A percentile compares a stretch with the other conserved stretches of the same genome.
These are phyloP conservation scores for Rubia balearica DNA, from an alignment of 305 asterid genomes.

Conservation along the genomic window DNA sequence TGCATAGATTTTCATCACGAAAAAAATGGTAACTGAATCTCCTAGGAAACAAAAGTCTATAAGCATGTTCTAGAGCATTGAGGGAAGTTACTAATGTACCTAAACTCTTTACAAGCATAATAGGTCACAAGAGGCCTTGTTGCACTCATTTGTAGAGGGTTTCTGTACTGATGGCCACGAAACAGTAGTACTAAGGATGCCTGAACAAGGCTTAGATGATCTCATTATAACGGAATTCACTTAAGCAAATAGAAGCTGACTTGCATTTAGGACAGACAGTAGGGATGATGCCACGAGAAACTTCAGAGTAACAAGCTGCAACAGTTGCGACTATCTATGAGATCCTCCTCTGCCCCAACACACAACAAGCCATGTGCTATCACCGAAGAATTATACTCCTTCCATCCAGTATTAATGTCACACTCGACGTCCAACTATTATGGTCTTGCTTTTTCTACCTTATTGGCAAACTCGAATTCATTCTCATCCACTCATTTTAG, in stretches of 20 bases:
- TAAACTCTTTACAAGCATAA: background rate
- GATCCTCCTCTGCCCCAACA: background rate
- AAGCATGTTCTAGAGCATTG: background rate
- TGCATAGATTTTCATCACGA: background rate
- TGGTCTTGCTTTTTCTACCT: background rate
- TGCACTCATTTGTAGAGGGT: background rate
- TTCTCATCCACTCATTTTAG: background rate
- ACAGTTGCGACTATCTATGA: background rate
- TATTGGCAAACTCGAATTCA: background rate
- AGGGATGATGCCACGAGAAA: background rate
- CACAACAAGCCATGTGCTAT: background rate
- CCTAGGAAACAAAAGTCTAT: background rate
- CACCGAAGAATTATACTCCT: background rate
- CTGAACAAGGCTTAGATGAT: background rate
- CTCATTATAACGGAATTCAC: background rate
- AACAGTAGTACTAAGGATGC: background rate
- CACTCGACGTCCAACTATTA: background rate
- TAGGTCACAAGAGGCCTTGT: background rate
- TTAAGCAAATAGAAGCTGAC: constrained; percentile 1
- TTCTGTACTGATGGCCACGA: background rate
- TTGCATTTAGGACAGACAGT: background rate
- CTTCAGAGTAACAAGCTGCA: background rate
- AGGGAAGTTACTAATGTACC: background rate
- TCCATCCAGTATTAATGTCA: background rate
- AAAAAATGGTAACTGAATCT: background rate